These are phyloP conservation scores for Bathelium albidoporum DNA, from an alignment of 495 filamentous ascomycete genomes.

Conservation along the genomic window DNA sequence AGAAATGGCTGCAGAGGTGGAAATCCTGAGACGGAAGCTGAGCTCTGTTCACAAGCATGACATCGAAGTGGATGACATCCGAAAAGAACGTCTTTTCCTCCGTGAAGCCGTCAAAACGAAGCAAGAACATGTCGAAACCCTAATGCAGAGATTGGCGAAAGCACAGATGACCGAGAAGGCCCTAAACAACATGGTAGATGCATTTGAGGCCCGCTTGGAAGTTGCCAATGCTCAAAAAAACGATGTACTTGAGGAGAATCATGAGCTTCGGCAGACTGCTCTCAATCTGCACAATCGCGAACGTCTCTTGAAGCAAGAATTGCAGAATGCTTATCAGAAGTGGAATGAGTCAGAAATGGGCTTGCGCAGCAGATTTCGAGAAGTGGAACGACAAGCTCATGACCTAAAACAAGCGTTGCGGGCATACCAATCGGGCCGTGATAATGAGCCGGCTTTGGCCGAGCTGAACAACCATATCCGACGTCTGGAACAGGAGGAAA, in stretches of 20 bases:
- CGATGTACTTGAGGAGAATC: slow-evolving; percentile 18
- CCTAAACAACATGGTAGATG: slow-evolving; percentile 9
- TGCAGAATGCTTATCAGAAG: background rate
- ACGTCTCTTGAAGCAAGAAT: background rate
- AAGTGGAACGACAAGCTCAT: slow-evolving; percentile 4
- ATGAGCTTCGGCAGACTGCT: slow-evolving; percentile 11
- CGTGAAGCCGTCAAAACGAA: slow-evolving; percentile 8
- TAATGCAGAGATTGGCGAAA: slow-evolving; percentile 14
- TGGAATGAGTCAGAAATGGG: background rate
- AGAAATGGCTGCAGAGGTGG: slow-evolving; percentile 10
- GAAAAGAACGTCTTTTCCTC: slow-evolving; percentile 10
- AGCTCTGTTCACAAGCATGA: slow-evolving; percentile 8
- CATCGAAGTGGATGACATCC: slow-evolving; percentile 4
- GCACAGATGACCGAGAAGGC: slow-evolving; percentile 13
- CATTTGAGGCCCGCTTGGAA: slow-evolving; percentile 14
- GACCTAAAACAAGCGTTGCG: background rate
- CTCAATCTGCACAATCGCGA: slow-evolving; percentile 2
- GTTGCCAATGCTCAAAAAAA: slow-evolving; percentile 16
- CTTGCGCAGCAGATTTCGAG: slow-evolving; percentile 1
- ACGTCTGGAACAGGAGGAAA: slow-evolving; percentile 1
- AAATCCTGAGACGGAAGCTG: slow-evolving; percentile 13
- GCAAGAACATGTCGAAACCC: slow-evolving; percentile 8
- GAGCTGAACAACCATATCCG: slow-evolving; percentile 6
- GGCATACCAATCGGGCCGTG: background rate
- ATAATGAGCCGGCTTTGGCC: background rate